Evolutionary conservation across 177 flowering plant genomes (phyloP), one percentile per base, ranked within the genome.

Genomic region (Vitis hybrid): DNA sequence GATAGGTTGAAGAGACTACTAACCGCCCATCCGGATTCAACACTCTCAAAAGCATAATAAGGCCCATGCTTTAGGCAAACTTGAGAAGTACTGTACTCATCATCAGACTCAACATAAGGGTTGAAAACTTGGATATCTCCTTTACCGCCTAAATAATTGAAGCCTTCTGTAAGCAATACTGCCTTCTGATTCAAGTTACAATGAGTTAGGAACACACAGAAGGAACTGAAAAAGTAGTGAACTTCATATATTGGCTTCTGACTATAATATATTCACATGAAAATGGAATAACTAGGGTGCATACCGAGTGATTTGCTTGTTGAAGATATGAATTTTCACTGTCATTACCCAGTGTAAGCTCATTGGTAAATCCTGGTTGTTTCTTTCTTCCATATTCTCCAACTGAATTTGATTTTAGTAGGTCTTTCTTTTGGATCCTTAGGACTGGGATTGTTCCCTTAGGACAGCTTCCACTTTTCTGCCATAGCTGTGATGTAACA

Each of bases 1-100:
- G 29, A 26, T 26, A 26, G 29, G 29, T 26, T 26, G 29, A 26
- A 26, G 29, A 26, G 29, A 26, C 9, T 19, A 60, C 75, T 49
- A 2, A 81, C 93, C 71, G 79, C 76, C 96, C 93, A 89, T 68
- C 96, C 92, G 13, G 85, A 49, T 79, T 90, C 88, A 10, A 89
- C 31, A 51, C 76, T 72, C 50, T 84, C 85, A 56, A 45, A 81
- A 26, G 64, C 53, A 5, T 74, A 7, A 22, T 51, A 64, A 75
- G 81, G 76, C 18, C 91, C 93, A 62, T 67, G 72, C 14, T 22
- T 70, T 1, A 88, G 80, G 60, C 79, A 52, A 12, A 88, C 68
- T 39, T 64, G 79, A 56, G 83, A 81, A 55, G 80, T 81, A 60
- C 73, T 76, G 70, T 78, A 90, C 31, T 88, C 95, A 70, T 86